Evolutionary conservation across 1,284 basidiomycete species (phyloP), one percentile per base, ranked within the genome.

Genomic region (Rhizoctonia solani): DNA sequence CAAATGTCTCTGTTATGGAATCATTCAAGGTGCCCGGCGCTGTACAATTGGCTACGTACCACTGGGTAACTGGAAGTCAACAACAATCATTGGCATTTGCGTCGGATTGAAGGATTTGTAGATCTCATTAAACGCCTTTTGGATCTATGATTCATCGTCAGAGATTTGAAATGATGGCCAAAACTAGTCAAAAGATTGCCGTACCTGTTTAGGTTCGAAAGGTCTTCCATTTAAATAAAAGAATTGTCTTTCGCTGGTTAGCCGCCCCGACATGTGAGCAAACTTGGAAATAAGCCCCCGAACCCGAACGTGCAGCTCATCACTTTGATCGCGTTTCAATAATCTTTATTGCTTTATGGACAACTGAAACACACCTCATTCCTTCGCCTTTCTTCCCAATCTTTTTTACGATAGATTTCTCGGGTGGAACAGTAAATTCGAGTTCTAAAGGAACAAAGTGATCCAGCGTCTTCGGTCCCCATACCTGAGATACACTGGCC

Each of bases 221-320:
- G 97, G 96, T 32, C 97, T 81, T 0, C 94, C 93, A 73, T 99
- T 99, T 73, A 99, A 82, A 74, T 90, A 99, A 77, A 93, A 93
- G 77, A 92, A 98, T 73, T 98, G 96, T 1, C 95, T 80, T 75
- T 98, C 97, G 0, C 87, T 83, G 11, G 87, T 86, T 1, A 85
- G 82, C 34, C 94, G 80, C 1, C 95, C 96, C 65, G 85, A 83
- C 0, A 87, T 87, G 0, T 85, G 77, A 0, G 82, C 73, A 66
- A 94, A 94, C 72, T 87, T 90, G 4, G 93, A 95, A 34, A 94
- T 84, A 1, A 94, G 78, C 1, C 94, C 94, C 32, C 81, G 81
- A 0, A 94, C 83, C 11, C 77, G 75, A n/a, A 93, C 81, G 9
- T 77, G 74, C 4, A 83, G 83, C 2, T 78, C 74, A 19, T 52